Conservation (phyloP, 2,329 filamentous ascomycete species). For the Aspergillus jensenii region DNA sequence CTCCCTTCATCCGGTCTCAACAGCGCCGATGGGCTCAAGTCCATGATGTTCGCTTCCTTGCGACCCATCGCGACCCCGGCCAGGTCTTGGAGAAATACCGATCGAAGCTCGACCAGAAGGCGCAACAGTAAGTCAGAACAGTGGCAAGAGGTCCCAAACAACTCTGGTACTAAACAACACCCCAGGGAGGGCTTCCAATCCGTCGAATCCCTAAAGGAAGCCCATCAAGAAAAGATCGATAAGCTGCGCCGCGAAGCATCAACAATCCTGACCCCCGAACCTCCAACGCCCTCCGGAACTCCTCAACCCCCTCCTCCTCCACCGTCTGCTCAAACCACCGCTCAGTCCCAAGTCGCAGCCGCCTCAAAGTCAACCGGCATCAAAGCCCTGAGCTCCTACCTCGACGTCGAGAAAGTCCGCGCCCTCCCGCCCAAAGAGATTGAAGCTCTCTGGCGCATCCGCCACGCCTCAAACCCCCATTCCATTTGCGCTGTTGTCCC, state of each 20-base stretch:
- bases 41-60: slow-evolving; percentile 86
- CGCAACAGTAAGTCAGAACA: slow-evolving; percentile 56
- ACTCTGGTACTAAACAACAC: slow-evolving; percentile 27
- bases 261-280: slow-evolving; percentile 50
- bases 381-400: slow-evolving; percentile 65
- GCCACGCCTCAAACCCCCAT: slow-evolving; percentile 70
- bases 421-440: slow-evolving; percentile 77
- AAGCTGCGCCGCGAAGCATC: slow-evolving; percentile 67
- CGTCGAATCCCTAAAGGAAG: slow-evolving; percentile 64
- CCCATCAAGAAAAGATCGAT: slow-evolving; percentile 81
- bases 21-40: slow-evolving; percentile 90
- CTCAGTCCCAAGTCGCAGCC: slow-evolving; percentile 36
- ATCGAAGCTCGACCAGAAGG: slow-evolving; percentile 80
- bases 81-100: slow-evolving; percentile 81
- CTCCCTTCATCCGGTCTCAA: slow-evolving; percentile 29
- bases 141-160: not conserved
- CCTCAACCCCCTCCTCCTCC: slow-evolving; percentile 38
- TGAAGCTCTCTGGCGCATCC: slow-evolving; percentile 83
- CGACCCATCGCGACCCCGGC: slow-evolving; percentile 67
- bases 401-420: slow-evolving; percentile 78
- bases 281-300: slow-evolving; percentile 36
- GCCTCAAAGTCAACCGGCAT: slow-evolving; percentile 54
- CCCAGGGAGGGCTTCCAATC: slow-evolving; percentile 63
- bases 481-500: slow-evolving; percentile 85
- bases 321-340: slow-evolving; percentile 34